Percentiles rank a stretch among this genome's conserved stretches.
These are phyloP conservation scores for Gamarada debralockiae DNA, from an alignment of 495 filamentous ascomycete species.

Conservation along the genomic window DNA sequence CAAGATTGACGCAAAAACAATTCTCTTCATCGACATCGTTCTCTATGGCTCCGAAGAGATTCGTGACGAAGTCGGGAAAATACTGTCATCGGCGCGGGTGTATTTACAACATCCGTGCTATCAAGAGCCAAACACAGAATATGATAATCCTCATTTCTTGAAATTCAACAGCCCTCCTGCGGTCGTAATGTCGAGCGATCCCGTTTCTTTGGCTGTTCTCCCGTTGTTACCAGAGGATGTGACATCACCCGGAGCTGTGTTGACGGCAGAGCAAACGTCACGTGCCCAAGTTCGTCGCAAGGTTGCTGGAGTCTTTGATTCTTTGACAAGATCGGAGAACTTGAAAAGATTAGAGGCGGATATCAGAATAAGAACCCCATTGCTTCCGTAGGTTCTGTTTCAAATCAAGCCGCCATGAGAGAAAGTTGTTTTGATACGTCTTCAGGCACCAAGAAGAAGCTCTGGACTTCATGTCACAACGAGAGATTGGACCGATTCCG, in stretches of 20 bases:
- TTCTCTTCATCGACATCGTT: slow-evolving; percentile 29
- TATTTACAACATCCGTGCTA: slow-evolving; percentile 32
- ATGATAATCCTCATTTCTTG: slow-evolving; percentile 36
- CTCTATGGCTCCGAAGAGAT: slow-evolving; percentile 28
- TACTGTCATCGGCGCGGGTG: slow-evolving; percentile 26
- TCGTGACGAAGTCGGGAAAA: slow-evolving; percentile 22
- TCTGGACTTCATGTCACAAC: slow-evolving; percentile 32
- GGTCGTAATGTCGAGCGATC: too few relatives aligned
- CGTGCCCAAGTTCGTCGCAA: too few relatives aligned
- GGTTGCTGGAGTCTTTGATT: background rate
- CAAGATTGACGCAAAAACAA: too few relatives aligned
- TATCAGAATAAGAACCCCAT: slow-evolving; percentile 20
- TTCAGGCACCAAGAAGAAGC: slow-evolving; percentile 34
- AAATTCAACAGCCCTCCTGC: too few relatives aligned
- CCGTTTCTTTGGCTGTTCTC: too few relatives aligned
- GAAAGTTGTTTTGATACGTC: background rate
- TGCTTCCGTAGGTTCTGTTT: slow-evolving; percentile 28
- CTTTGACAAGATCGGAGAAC: slow-evolving; percentile 5
- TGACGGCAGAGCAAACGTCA: too few relatives aligned
- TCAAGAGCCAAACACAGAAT: slow-evolving; percentile 3
- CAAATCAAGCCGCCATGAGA: too few relatives aligned
- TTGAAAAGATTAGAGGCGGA: slow-evolving; percentile 21
- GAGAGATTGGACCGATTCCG: slow-evolving; percentile 30
- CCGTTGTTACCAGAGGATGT: too few relatives aligned
- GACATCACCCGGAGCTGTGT: too few relatives aligned